A percentile compares a stretch with the other conserved stretches of the same genome.
Evolutionary conservation across 257 asterid species (phyloP).

Genomic region (Gynochthodes officinalis): DNA sequence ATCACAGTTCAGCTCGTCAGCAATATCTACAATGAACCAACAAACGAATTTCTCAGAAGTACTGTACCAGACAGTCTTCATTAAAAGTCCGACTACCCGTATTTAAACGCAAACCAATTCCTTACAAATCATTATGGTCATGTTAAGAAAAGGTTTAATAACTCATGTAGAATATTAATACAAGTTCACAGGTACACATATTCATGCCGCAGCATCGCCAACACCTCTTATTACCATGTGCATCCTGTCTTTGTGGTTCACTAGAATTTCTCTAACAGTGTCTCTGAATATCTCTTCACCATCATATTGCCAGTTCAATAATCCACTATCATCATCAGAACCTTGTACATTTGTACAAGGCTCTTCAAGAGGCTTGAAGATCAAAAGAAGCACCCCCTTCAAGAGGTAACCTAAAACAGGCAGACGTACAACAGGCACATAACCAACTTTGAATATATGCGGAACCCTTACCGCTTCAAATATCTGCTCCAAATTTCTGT

Average conservation of each 20-base stretch:
- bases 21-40: too few relatives aligned
- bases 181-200: background rate
- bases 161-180: too few relatives aligned
- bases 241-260: background rate
- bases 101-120: too few relatives aligned
- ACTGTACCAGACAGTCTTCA: too few relatives aligned
- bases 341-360: background rate
- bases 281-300: constrained; percentile 19
- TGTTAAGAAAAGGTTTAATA: too few relatives aligned
- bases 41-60: background rate
- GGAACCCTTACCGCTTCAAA: background rate
- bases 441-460: background rate
- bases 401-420: constrained; percentile 19
- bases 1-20: too few relatives aligned
- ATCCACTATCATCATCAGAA: background rate
- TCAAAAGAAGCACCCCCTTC: constrained; percentile 14
- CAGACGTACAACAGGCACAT: constrained; percentile 3
- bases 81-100: too few relatives aligned
- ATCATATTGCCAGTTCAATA: constrained; percentile 14
- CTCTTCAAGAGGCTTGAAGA: background rate
- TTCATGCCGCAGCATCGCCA: background rate
- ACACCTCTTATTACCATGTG: background rate
- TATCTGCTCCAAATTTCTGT: background rate
- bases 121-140: background rate
- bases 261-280: constrained; percentile 5